phyloP scores from a whole-genome alignment of 1,139 yeast species.

The Kodamaea sp. region DNA sequence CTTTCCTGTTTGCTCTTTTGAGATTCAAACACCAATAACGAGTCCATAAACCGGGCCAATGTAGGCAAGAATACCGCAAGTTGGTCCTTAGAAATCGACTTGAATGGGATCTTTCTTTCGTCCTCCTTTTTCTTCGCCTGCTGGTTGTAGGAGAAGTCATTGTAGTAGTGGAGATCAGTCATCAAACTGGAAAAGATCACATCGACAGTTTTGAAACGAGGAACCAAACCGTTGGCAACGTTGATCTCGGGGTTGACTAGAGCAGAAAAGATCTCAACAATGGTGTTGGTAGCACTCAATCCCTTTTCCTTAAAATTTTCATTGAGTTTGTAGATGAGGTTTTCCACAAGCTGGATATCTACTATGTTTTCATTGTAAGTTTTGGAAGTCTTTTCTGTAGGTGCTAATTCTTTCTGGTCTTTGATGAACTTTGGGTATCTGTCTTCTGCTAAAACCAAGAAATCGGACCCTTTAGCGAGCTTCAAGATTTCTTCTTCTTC shows the following conservation, averaged over 20 bases:
- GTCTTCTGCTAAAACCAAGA: constrained; percentile 6
- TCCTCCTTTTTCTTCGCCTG: constrained; percentile 15
- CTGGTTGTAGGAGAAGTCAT: constrained; percentile 32
- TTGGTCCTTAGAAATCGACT: constrained; percentile 27
- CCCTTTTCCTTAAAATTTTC: constrained; percentile 25
- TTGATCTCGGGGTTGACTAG: constrained; percentile 23
- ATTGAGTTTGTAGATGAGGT: constrained; percentile 35
- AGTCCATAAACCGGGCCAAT: constrained; percentile 22
- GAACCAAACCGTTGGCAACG: constrained; percentile 16
- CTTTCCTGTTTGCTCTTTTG: constrained; percentile 13
- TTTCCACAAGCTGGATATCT: constrained; percentile 31
- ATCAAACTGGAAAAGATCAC: constrained; percentile 32
- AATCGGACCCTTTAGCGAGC: constrained; percentile 1
- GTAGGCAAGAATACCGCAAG: constrained; percentile 17
- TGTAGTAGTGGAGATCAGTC: constrained; percentile 37
- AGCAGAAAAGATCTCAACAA: constrained; percentile 26
- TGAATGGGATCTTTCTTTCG: constrained; percentile 22
- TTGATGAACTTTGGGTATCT: constrained; percentile 8
- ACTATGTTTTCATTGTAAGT: constrained; percentile 16
- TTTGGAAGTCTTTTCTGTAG: constrained; percentile 1
- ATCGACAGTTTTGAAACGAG: constrained; percentile 30
- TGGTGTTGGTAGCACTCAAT: constrained; percentile 19
- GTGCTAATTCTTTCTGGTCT: not conserved
- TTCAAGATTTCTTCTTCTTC: constrained; percentile 7
- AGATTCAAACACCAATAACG: constrained; percentile 22